phyloP scores from a whole-genome alignment of 2,329 filamentous ascomycete genomes.

The Didymella arachidicola region DNA sequence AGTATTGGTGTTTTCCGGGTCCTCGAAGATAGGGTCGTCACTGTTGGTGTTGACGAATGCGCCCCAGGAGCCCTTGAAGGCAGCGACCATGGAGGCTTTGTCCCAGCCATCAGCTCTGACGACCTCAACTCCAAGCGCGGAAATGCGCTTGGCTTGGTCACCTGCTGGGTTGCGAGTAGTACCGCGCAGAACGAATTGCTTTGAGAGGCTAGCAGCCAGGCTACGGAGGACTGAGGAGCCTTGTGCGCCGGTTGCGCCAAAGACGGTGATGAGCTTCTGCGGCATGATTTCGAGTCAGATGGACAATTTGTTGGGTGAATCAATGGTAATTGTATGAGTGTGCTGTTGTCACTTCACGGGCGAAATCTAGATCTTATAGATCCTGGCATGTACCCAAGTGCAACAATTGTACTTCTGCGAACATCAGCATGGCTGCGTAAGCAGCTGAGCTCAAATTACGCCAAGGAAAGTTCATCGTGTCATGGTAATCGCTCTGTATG shows the following conservation, averaged over 20 bases:
- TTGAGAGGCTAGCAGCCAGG: not conserved
- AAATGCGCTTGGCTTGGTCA: not conserved
- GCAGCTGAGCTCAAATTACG: not conserved
- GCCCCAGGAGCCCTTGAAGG: not conserved
- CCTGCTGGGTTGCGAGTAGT: not conserved
- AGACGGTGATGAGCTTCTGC: not conserved
- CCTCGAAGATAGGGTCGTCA: not conserved
- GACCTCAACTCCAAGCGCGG: not conserved
- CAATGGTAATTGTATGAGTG: too few species aligned
- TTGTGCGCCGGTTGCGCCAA: not conserved
- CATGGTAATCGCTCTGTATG: not conserved
- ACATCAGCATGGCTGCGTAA: not conserved
- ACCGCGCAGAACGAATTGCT: not conserved
- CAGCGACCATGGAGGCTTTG: not conserved
- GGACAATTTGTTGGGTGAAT: not conserved
- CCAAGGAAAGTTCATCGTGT: not conserved
- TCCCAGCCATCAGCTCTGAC: not conserved
- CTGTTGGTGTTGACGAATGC: not conserved
- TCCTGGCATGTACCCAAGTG: not conserved
- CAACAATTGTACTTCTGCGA: too few species aligned
- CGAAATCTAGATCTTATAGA: not conserved
- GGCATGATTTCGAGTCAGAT: not conserved
- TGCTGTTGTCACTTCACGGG: not conserved
- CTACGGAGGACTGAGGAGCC: not conserved
- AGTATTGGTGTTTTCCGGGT: not conserved